These are phyloP conservation scores for Priceomyces fermenticarens DNA, from an alignment of 805 yeast genomes.

Conservation along the genomic window DNA sequence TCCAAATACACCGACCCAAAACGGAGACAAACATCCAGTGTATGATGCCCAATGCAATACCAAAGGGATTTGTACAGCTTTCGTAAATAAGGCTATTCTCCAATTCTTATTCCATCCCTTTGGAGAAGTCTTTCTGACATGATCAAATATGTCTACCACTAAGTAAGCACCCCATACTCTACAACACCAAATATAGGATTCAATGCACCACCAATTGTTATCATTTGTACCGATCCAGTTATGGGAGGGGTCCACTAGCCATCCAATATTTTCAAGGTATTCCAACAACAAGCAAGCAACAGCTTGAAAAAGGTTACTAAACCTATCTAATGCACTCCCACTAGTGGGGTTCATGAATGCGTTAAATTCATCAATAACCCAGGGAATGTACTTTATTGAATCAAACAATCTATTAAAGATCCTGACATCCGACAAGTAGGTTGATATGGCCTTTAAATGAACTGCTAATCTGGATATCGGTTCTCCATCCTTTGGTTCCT, in stretches of 20 bases:
- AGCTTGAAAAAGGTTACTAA: conserved; percentile 36
- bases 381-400: conserved; percentile 41
- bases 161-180: conserved; percentile 44
- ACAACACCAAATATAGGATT: conserved; percentile 43
- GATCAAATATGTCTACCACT: conserved; percentile 36
- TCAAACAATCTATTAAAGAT: conserved; percentile 42
- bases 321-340: conserved; percentile 26
- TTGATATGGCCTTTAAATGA: conserved; percentile 32
- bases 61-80: conserved; percentile 38
- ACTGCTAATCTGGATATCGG: conserved; percentile 24
- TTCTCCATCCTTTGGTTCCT: conserved; percentile 2
- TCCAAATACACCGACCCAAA: conserved; percentile 48
- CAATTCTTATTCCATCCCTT: conserved; percentile 34
- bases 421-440: conserved; percentile 38
- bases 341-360: conserved; percentile 25
- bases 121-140: conserved; percentile 38
- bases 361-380: conserved; percentile 39
- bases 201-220: conserved; percentile 40
- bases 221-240: conserved; percentile 42
- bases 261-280: conserved; percentile 41
- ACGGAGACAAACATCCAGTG: conserved; percentile 43
- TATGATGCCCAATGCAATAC: conserved; percentile 44
- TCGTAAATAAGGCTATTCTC: conserved; percentile 34
- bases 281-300: conserved; percentile 40
- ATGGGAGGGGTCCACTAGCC: conserved; percentile 38